These are phyloP conservation scores for Hanseniaspora taiwanica DNA, from an alignment of 805 yeast genomes.

Conservation along the genomic window DNA sequence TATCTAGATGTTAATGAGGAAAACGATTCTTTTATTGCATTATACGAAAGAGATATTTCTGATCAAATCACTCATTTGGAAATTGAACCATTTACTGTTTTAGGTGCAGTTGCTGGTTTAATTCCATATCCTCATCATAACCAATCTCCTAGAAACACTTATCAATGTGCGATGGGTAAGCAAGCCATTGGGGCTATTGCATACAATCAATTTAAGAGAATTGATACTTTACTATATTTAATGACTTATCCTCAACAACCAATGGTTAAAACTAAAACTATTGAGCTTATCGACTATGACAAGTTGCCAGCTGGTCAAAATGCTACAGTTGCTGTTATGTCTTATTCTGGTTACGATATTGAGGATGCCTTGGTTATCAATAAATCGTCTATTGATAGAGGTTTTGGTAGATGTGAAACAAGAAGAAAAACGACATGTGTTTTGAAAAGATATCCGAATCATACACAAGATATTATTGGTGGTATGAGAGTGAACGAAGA, in stretches of 20 bases:
- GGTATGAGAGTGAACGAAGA: conserved; percentile 84
- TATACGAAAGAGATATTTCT: conserved; percentile 58
- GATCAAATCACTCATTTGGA: conserved; percentile 72
- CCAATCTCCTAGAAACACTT: conserved; percentile 85
- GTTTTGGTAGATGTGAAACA: conserved; percentile 96
- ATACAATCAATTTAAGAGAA: conserved; percentile 89
- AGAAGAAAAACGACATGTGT: conserved; percentile 83
- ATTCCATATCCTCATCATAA: conserved; percentile 90
- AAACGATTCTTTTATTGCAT: conserved; percentile 84
- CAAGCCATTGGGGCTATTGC: conserved; percentile 99
- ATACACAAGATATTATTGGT: conserved; percentile 78
- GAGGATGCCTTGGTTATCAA: conserved; percentile 96
- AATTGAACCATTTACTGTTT: conserved; percentile 85
- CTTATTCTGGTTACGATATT: conserved; percentile 97
- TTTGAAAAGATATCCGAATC: conserved; percentile 84
- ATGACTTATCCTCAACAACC: conserved; percentile 99
- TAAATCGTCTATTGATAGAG: conserved; percentile 88
- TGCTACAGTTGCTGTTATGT: conserved; percentile 98
- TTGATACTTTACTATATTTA: conserved; percentile 82
- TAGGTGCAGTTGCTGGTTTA: conserved; percentile 87
- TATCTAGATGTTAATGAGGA: conserved; percentile 96
- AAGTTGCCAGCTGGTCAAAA: conserved; percentile 97
- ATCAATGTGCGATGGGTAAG: conserved; percentile 94
- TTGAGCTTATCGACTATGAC: conserved; percentile 89
- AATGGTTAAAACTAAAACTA: conserved; percentile 95